These are phyloP conservation scores for Xylaria sp. DNA, from an alignment of 2,329 filamentous ascomycete species.

Conservation along the genomic window DNA sequence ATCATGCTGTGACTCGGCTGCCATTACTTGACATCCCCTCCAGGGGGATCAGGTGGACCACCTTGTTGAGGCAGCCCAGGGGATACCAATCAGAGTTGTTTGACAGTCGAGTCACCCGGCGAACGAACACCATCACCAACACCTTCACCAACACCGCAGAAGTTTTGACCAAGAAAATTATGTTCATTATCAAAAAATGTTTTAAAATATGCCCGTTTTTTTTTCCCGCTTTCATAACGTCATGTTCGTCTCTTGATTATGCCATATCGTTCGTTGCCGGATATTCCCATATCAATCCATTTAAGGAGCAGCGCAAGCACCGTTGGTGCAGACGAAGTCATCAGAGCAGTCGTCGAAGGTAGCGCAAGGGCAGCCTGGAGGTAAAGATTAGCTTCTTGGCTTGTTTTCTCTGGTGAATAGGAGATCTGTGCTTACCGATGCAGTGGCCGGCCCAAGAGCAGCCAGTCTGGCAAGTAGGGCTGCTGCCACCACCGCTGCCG, in stretches of 20 bases:
- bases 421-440: conserved; percentile 11
- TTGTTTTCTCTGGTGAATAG: neutral
- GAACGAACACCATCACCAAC: too few species aligned
- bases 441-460: conserved; percentile 21
- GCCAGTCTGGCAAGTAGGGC: conserved; percentile 16
- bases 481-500: conserved; percentile 16
- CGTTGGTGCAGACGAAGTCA: conserved; percentile 20
- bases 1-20: neutral
- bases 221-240: neutral
- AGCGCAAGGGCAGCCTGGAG: conserved; percentile 18
- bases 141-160: too few species aligned
- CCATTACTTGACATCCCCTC: neutral
- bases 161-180: neutral
- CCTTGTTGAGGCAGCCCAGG: neutral
- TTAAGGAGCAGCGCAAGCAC: conserved; percentile 8
- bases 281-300: neutral
- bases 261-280: neutral
- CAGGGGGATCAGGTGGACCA: neutral
- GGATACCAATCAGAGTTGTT: neutral
- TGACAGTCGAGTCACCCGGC: too few species aligned
- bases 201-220: neutral
- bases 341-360: conserved; percentile 21
- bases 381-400: neutral
- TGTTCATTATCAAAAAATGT: neutral
- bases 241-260: neutral